Evolutionary conservation across 495 filamentous ascomycete genomes (phyloP), one percentile per base, ranked within the genome.

Genomic region (Neurospora sp.): DNA sequence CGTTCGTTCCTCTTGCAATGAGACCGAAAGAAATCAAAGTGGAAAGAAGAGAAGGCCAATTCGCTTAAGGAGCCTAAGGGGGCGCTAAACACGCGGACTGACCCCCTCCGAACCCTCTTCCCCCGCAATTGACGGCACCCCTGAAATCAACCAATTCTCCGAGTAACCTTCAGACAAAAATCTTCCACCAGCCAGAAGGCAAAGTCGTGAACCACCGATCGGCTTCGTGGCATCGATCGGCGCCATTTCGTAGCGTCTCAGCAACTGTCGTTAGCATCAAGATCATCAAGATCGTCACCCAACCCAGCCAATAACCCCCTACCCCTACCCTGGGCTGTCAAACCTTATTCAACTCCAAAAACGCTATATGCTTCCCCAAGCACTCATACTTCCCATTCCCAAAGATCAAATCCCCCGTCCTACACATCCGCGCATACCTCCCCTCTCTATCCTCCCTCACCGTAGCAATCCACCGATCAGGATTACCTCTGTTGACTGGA

Each of bases 271-370:
- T 31, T 31, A 31, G 27, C 27, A 31, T 31, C 27, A 31, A 31
- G 27, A 31, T 31, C 27, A 31, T 31, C 38, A 65, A 40, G 53
- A 38, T 69, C 53, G 20, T 40, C 40, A 44, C 22, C 16, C 16
- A 22, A 68, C 38, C 40, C 10, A 44, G 42, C 4, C 69, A 37
- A 37, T 37, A 37, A 40, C 17, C n/a, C 12, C 37, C 31, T 20
- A 9, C 10, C 69, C 35, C 31, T 35, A 35, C 3, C 31, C 31
- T 35, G 31, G 31, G 31, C 31, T 35, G 4, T 35, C 31, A 35
- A 0, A 82, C 74, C 79, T 89, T 90, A 53, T 83, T 83, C 38
- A 88, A 73, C 77, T 89, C 81, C 74, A 84, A 73, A n/a, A 76
- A 65, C 1, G 81, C 82, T 31, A 86, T 78, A 5, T 73, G 40